Conservation (phyloP, 768 basidiomycete genomes). For the Porphyrellus cyaneotinctus region DNA sequence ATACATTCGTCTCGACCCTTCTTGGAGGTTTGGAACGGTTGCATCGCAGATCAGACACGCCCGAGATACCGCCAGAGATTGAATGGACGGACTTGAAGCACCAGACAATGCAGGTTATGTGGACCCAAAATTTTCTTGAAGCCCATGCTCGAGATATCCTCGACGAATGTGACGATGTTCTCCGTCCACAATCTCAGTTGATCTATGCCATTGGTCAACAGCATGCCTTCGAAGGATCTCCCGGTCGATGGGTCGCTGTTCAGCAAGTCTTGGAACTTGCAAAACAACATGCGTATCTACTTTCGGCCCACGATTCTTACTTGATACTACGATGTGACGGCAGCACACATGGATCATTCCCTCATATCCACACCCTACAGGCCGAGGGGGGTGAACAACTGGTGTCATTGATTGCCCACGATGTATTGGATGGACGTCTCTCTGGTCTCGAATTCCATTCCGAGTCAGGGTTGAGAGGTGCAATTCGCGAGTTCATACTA, state of each 20-base stretch:
- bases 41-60: too few species aligned
- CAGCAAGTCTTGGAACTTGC: neutral
- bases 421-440: neutral
- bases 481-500: neutral
- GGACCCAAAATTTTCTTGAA: neutral
- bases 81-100: too few species aligned
- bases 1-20: too few species aligned
- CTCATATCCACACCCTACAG: neutral
- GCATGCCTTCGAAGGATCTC: neutral
- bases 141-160: neutral
- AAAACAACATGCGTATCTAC: neutral
- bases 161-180: neutral
- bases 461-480: neutral
- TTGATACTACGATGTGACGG: neutral
- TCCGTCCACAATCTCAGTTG: neutral
- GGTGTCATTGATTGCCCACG: neutral
- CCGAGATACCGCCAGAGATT: too few species aligned
- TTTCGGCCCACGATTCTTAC: too few species aligned
- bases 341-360: neutral
- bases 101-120: too few species aligned
- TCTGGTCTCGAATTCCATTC: neutral
- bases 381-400: neutral
- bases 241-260: neutral
- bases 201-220: neutral
- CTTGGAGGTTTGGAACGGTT: too few species aligned